Evolutionary conservation across 2,329 filamentous ascomycete genomes (phyloP).

Genomic region (Elsinoe perseae): DNA sequence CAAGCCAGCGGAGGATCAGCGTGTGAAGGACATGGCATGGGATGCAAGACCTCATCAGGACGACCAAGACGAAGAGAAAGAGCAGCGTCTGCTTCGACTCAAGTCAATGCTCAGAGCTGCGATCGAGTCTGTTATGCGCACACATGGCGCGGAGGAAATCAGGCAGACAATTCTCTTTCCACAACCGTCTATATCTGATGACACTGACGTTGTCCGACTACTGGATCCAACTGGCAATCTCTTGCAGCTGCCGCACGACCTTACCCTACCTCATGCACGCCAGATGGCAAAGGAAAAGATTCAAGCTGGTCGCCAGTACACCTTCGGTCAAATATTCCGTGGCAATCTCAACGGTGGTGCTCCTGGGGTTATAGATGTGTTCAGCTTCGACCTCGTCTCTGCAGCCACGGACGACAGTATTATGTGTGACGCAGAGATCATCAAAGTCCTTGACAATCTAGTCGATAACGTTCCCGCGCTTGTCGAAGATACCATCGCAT

Average conservation of each 20-base stretch:
- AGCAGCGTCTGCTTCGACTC: conserved; percentile 20
- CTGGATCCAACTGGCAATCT: conserved; percentile 79
- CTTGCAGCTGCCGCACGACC: conserved; percentile 86
- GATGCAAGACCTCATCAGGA: conserved; percentile 32
- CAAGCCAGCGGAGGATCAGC: conserved; percentile 59
- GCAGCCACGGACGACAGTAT: conserved; percentile 66
- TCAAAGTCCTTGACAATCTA: conserved; percentile 92
- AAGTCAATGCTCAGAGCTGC: conserved; percentile 58
- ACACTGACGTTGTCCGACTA: conserved; percentile 63
- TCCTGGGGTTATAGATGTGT: conserved; percentile 75
- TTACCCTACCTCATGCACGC: conserved; percentile 82
- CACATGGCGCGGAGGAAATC: conserved; percentile 80
- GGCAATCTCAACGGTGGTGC: conserved; percentile 71
- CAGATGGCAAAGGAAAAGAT: conserved; percentile 65
- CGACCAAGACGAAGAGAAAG: conserved; percentile 20
- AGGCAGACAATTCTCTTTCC: conserved; percentile 72
- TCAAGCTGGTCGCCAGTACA: conserved; percentile 66
- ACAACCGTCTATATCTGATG: conserved; percentile 66
- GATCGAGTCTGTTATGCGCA: conserved; percentile 70
- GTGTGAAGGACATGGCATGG: conserved; percentile 62
- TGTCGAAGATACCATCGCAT: conserved; percentile 63
- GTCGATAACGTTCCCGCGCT: conserved; percentile 71
- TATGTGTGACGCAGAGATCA: conserved; percentile 83
- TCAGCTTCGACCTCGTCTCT: conserved; percentile 94
- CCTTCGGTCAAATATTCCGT: conserved; percentile 81